phyloP scores from a whole-genome alignment of 768 basidiomycete genomes.

The Tubosaeta brunneosetosa region DNA sequence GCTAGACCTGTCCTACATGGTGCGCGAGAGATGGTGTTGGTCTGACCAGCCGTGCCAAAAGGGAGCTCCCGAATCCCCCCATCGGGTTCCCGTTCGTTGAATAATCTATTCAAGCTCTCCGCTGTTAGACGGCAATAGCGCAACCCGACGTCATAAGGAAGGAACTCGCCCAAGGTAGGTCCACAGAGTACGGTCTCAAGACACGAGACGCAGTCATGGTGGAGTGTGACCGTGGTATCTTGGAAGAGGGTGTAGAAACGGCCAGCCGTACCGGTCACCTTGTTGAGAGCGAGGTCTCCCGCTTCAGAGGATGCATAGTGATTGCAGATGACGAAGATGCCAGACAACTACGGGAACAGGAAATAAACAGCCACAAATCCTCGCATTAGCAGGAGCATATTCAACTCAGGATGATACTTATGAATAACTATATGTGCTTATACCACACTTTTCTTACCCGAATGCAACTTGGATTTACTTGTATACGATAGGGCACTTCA shows the following conservation, averaged over 20 bases:
- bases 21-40: neutral
- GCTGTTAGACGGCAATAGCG: slow-evolving; percentile 4
- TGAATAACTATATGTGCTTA: too few species aligned
- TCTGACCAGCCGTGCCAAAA: neutral
- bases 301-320: slow-evolving; percentile 14
- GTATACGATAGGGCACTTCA: too few species aligned
- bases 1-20: neutral
- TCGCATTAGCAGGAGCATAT: too few species aligned
- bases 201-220: slow-evolving; percentile 1
- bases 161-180: neutral
- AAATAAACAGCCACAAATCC: too few species aligned
- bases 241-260: slow-evolving; percentile 15
- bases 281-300: slow-evolving; percentile 17
- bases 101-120: neutral
- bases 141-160: neutral
- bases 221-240: slow-evolving; percentile 2
- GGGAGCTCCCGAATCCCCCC: slow-evolving; percentile 1
- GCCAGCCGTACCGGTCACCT: slow-evolving; percentile 14
- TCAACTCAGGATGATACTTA: too few species aligned
- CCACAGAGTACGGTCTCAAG: slow-evolving; percentile 3
- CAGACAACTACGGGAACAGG: too few species aligned
- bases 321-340: slow-evolving; percentile 16
- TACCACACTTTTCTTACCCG: too few species aligned
- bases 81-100: neutral
- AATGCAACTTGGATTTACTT: too few species aligned